Evolutionary conservation across 2,329 filamentous ascomycete genomes (phyloP), one percentile per base, ranked within the genome.

Genomic region (Fusarium torreyae): DNA sequence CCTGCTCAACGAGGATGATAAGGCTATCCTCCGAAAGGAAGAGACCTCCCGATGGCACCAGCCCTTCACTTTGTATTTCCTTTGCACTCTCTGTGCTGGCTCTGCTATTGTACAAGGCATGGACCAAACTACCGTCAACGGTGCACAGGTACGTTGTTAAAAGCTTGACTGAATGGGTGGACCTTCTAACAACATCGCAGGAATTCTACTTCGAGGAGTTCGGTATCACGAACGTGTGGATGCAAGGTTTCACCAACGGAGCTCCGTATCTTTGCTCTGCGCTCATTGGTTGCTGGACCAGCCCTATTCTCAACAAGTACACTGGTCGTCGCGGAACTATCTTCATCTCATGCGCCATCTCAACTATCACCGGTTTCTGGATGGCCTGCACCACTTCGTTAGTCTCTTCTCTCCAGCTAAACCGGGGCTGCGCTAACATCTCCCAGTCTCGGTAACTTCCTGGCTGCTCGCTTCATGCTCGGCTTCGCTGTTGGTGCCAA

Each of bases 51-150:
- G 75, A 14, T 80, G 78, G 78, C 69, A 72, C 3, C 75, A 79
- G 11, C 78, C 78, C 0, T 77, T 74, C 31, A 70, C 69, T 31
- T 71, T 80, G 7, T 80, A 80, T 70, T 79, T 79, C 26, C 74
- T 81, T 2, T 80, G 78, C 52, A 74, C 74, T 3, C 71, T 79
- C 0, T 80, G 78, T 22, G 77, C 78, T 0, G 77, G 77, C 0
- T 79, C 76, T 14, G 89, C 89, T 20, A 88, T 88, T 14, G 89
- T 91, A 1, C 89, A 91, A 70, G 89, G 89, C 68, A 89, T 90
- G 86, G 88, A 91, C 72, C 87, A 90, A 75, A 89, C 88, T 0
- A 88, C 89, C 4, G 87, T 89, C 48, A 89, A 90, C 62, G 88
- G 88, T 38, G 88, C 88, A 5, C 88, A 91, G 67, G 82, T 89